Evolutionary conservation across 306 rosid genomes (phyloP).

Genomic region (Cucumis cinereus): DNA sequence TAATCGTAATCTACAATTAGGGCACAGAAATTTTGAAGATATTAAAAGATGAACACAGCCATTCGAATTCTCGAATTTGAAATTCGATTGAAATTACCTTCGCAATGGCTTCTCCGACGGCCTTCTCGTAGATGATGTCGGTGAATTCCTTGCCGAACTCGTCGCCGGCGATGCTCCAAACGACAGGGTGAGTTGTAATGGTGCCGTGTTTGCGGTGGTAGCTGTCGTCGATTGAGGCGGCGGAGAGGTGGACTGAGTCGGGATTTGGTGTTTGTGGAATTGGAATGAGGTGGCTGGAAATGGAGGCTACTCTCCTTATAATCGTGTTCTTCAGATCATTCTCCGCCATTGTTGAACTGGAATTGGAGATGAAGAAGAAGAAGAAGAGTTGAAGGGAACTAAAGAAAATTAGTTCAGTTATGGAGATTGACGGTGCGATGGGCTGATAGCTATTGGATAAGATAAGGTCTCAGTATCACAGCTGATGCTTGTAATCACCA

Average conservation of each 20-base stretch:
- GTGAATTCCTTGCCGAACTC: slow-evolving; percentile 40
- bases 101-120: slow-evolving; percentile 72
- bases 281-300: slow-evolving; percentile 44
- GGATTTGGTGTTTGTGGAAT: background rate
- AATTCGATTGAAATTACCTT: slow-evolving; percentile 27
- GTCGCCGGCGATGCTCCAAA: slow-evolving; percentile 41
- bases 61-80: background rate
- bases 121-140: slow-evolving; percentile 67
- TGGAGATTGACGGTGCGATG: background rate
- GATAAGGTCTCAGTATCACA: background rate
- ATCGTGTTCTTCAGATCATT: slow-evolving; percentile 24
- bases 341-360: slow-evolving; percentile 22
- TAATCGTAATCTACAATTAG: slow-evolving; percentile 44
- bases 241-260: slow-evolving; percentile 13
- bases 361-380: background rate
- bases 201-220: slow-evolving; percentile 57
- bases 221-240: slow-evolving; percentile 33
- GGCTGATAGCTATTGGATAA: background rate
- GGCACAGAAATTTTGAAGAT: background rate
- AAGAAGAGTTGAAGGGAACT: background rate
- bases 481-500: no score
- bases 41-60: background rate
- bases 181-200: slow-evolving; percentile 41
- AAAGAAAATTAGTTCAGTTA: background rate
- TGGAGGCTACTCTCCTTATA: slow-evolving; percentile 45